Conservation (phyloP, 2,329 filamentous ascomycete species). For the Xylaria sp. region DNA sequence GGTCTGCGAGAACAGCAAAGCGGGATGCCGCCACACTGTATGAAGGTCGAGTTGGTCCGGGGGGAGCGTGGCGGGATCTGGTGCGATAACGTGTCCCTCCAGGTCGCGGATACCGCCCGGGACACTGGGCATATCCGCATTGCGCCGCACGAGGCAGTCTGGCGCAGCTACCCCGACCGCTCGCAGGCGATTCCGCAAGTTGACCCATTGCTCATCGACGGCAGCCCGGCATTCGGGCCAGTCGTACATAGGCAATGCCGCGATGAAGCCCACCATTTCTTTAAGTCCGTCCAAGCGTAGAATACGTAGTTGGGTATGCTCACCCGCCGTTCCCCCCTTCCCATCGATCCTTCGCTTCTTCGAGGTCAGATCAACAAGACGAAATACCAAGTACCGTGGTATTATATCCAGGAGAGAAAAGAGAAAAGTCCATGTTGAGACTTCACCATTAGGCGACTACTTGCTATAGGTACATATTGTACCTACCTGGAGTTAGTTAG, state of each 20-base stretch:
- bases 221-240: slow-evolving; percentile 36
- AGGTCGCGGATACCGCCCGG: slow-evolving; percentile 33
- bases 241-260: slow-evolving; percentile 38
- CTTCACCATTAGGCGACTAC: no score
- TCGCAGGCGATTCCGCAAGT: slow-evolving; percentile 29
- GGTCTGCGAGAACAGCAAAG: slow-evolving; percentile 29
- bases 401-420: no score
- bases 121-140: slow-evolving; percentile 35
- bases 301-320: not conserved
- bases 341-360: not conserved
- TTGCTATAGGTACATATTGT: no score
- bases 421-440: no score
- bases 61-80: slow-evolving; percentile 35
- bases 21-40: slow-evolving; percentile 36
- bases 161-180: slow-evolving; percentile 31
- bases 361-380: no score
- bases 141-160: slow-evolving; percentile 32
- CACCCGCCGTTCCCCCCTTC: not conserved
- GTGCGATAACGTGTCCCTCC: slow-evolving; percentile 27
- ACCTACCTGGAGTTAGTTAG: no score
- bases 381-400: no score
- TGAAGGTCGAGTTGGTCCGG: slow-evolving; percentile 33
- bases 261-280: slow-evolving; percentile 31
- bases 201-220: slow-evolving; percentile 34
- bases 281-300: no score